Evolutionary conservation across 2,329 filamentous ascomycete genomes (phyloP).

Genomic region (Ceratocystis eucalypticola): DNA sequence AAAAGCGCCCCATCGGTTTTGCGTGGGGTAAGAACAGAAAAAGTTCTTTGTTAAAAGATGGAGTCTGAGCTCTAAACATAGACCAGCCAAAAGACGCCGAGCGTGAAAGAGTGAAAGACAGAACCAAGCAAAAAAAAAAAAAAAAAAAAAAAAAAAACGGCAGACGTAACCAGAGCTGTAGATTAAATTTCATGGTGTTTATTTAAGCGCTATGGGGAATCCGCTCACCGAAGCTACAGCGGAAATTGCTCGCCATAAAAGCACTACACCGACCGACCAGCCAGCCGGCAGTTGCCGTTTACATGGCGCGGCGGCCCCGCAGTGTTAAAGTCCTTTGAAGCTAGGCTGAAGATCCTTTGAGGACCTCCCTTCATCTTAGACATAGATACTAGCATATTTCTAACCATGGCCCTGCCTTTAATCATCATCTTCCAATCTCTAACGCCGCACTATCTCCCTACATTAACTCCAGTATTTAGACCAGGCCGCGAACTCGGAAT

Average conservation of each 20-base stretch:
- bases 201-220: neutral
- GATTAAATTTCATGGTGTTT: neutral
- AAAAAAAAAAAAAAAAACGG: neutral
- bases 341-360: too few species aligned
- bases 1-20: too few species aligned
- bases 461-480: slow-evolving; percentile 58
- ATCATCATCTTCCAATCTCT: neutral
- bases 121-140: neutral
- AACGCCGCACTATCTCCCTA: neutral
- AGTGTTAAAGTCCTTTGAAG: too few species aligned
- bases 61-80: too few species aligned
- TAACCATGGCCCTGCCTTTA: neutral
- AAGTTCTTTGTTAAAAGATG: neutral
- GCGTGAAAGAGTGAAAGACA: neutral
- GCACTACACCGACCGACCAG: neutral
- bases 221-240: neutral
- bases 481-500: slow-evolving; percentile 60
- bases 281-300: neutral
- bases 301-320: neutral
- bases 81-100: too few species aligned
- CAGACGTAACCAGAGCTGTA: neutral
- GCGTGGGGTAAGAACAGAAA: neutral
- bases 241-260: neutral
- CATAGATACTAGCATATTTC: neutral
- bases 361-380: too few species aligned